Base-by-base conservation (phyloP, 352 stramenopile species). In the Aphanomyces euteiches region DNA sequence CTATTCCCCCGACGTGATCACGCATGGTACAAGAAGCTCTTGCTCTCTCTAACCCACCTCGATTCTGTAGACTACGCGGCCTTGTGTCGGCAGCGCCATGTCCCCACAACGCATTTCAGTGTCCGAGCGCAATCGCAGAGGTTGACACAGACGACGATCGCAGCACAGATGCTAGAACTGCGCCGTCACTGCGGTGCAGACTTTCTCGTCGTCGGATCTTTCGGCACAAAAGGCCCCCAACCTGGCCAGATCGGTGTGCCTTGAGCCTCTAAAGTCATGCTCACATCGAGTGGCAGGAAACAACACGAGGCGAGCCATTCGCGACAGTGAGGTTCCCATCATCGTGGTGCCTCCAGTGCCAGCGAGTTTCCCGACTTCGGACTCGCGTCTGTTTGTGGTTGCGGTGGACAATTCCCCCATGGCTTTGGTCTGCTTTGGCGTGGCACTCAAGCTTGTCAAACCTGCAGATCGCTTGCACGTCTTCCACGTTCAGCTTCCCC, bases 361-460 rank as follows among this genome's bases (percentile, higher is more conserved):
- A 5, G 39, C 59, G 41, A 15, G n/a, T 17, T 28, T n/a, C 17
- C 6, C 41, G 4, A 10, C 39, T 8, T 41, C 40, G 7, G 36
- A 8, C 17, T 37, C 54, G 10, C 54, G 54, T 12, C 21, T 56
- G 21, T 67, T 67, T 56, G 59, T 67, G 6, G 59, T 56, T 3
- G 59, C 59, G 5, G 38, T 67, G 17, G 59, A 67, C 59, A 61
- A 61, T 37, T 39, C 54, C 6, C 15, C 54, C 54, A 61, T 61
- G 17, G n/a, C 54, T 19, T 38, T 5, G 19, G 43, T 13, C 41
- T 67, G 59, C 41, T 67, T 67, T 50, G 10, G 15, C 15, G 56
- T 13, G 39, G 43, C 59, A 8, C 59, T 67, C 40, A 67, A 67
- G 41, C 59, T 67, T 5, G n/a, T 67, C 39, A 39, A 67, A 13